phyloP scores from a whole-genome alignment of 2,329 filamentous ascomycete genomes.

The Apiospora saccharicola region DNA sequence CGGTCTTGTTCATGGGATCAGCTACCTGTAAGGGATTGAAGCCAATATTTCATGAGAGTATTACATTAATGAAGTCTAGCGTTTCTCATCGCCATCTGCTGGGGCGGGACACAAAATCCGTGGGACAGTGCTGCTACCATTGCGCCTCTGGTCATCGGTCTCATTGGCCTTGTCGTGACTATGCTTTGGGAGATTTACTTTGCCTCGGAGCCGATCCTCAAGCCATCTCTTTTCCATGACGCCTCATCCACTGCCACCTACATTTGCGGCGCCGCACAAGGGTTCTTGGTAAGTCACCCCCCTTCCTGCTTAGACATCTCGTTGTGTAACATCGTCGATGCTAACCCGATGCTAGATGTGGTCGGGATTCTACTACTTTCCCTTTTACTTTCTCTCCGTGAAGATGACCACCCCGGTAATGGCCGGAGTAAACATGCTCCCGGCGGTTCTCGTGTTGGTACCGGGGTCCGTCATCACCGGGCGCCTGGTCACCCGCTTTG shows the following conservation, averaged over 20 bases:
- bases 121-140: constrained; percentile 52
- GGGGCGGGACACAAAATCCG: constrained; percentile 51
- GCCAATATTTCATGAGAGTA: no score
- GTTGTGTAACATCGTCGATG: neutral
- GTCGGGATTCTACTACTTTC: constrained; percentile 37
- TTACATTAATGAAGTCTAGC: no score
- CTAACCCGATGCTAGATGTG: constrained; percentile 31
- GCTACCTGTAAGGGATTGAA: constrained; percentile 37
- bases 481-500: constrained; percentile 40
- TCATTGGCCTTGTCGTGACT: constrained; percentile 47
- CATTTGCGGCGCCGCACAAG: constrained; percentile 42
- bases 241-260: constrained; percentile 41
- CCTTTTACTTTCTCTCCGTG: constrained; percentile 49
- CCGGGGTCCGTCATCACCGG: constrained; percentile 42
- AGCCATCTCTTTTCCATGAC: constrained; percentile 39
- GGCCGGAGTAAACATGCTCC: constrained; percentile 46
- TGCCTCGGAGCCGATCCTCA: constrained; percentile 44
- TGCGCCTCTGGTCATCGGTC: constrained; percentile 52
- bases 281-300: constrained; percentile 40
- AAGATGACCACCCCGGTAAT: constrained; percentile 42
- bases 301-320: neutral
- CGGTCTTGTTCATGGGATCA: constrained; percentile 52
- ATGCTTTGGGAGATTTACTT: constrained; percentile 46
- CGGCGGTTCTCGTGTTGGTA: constrained; percentile 42
- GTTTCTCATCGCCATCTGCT: constrained; percentile 56